Base-by-base conservation (phyloP, 2,329 filamentous ascomycete species). In the Paracorniculantispora psalliotae region DNA sequence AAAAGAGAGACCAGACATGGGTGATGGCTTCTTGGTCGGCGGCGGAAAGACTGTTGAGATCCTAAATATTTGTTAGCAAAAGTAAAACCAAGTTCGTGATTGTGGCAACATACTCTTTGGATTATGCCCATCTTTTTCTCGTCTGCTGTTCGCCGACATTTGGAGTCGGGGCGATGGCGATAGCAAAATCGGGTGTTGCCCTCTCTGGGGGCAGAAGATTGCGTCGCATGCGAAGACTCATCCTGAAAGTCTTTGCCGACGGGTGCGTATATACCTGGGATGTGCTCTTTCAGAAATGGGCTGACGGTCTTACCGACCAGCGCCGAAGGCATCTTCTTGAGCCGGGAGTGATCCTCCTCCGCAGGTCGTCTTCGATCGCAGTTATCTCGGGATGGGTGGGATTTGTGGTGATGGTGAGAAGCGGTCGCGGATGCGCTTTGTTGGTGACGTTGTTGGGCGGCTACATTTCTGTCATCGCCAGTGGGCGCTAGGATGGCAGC, bases 1-100 rank as follows among this genome's bases (percentile, higher is more conserved):
- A 97, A 78, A 99, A 99, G 50, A 97, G 81, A 0, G 93, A 96
- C 94, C 94, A 99, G 59, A 97, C 92, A 68, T 97, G 93, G 35
- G 92, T 91, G 67, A 99, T 97, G 69, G 90, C 92, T 75, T 97
- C 91, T 74, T 96, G 92, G 71, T 99, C 94, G 64, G 84, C 86
- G 62, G 89, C 84, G 5, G 92, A 88, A 35, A 97, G 82, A 49
- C 83, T 86, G 66, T 93, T 89, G 55, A 97, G 84, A 73, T 94
- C 89, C 87, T 92, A 59, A 23, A 54, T 19, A 56, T 13, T 35
- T 37, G 25, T 61, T 60, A 62, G 39, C 35, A 61, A 15, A 9
- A 25, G 15, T 15, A 4, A 2, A 13, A 19, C 21, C 2, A 4
- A 33, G 47, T 49, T 44, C 41, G 25, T 2, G 28, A 26, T 15